Percentiles rank a stretch among this genome's conserved stretches.
Evolutionary conservation across 805 yeast species (phyloP).

Genomic region (Hanseniaspora meyeri): DNA sequence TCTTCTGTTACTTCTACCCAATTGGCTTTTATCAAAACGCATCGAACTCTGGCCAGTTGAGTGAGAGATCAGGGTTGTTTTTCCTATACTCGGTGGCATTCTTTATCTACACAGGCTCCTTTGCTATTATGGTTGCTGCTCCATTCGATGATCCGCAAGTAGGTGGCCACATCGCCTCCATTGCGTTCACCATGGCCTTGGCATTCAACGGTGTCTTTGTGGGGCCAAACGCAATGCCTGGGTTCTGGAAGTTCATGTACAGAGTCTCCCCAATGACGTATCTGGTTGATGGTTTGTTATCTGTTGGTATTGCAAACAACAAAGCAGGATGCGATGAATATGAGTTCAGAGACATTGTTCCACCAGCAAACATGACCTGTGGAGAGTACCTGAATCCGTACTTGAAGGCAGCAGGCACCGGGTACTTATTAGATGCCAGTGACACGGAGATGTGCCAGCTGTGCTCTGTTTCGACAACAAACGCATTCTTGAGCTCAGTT

Average conservation of each 20-base stretch:
- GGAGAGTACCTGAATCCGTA: slow-evolving; percentile 20
- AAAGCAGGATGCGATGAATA: slow-evolving; percentile 32
- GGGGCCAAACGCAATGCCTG: slow-evolving; percentile 26
- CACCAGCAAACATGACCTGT: slow-evolving; percentile 21
- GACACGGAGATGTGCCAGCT: slow-evolving; percentile 41
- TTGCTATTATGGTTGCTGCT: slow-evolving; percentile 48
- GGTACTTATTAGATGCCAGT: slow-evolving; percentile 20
- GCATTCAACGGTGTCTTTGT: slow-evolving; percentile 70
- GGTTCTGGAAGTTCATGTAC: slow-evolving; percentile 34
- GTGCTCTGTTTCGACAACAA: slow-evolving; percentile 44
- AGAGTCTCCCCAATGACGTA: slow-evolving; percentile 34
- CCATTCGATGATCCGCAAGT: slow-evolving; percentile 46
- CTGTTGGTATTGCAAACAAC: slow-evolving; percentile 38
- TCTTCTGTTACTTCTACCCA: slow-evolving; percentile 62
- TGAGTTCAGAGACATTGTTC: slow-evolving; percentile 19
- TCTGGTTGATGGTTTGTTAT: slow-evolving; percentile 34
- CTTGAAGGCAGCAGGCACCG: slow-evolving; percentile 17
- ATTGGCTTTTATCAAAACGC: slow-evolving; percentile 56
- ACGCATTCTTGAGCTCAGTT: slow-evolving; percentile 36
- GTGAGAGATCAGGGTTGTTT: slow-evolving; percentile 45
- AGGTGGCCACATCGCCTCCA: slow-evolving; percentile 48
- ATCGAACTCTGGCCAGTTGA: slow-evolving; percentile 34
- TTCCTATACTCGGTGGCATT: slow-evolving; percentile 36
- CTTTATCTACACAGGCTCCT: slow-evolving; percentile 43
- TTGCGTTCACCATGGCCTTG: slow-evolving; percentile 49